Evolutionary conservation across 305 asterid species (phyloP), one percentile per base, ranked within the genome.

Genomic region (Fraxinus xanthoxyloides): DNA sequence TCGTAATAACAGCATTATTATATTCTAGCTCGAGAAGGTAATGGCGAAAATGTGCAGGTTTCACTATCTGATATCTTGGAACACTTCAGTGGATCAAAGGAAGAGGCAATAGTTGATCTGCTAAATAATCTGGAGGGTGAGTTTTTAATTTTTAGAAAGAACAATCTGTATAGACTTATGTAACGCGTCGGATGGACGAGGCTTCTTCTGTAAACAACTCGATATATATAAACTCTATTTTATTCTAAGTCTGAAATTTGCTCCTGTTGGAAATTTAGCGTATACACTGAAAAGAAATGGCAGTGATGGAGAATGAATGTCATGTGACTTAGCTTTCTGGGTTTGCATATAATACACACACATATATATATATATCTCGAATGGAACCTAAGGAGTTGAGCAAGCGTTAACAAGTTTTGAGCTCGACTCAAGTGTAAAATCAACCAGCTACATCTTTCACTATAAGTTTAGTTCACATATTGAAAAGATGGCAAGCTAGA

Each of bases 51-150:
- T 65, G 31, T 87, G 88, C 97, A 94, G 99, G 97, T 89, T 72
- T 43, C 88, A 67, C 84, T 87, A 65, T 80, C 90, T 75, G 90
- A 90, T 78, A 43, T 95, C 17, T 7, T 91, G 93, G 87, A 83
- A 85, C 97, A 94, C 86, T 95, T 95, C 87, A 81, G 74, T 8
- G 97, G 96, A 69, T 89, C 98, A 19, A 87, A 83, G 4, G 87
- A 91, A 78, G 90, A 90, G 85, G 72, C 89, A 2, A 32, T 95
- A 30, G 78, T 85, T 61, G 85, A 90, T 78, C 77, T 95, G 82
- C 87, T 95, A 72, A 82, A 84, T 32, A 26, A 81, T 81, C 89
- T 95, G 40, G 98, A 93, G 90, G 89, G 91, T 65, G 99, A 94
- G 87, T 93, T 95, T 83, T 38, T 84, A 78, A 90, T 95, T 80